phyloP scores from a whole-genome alignment of 768 basidiomycete species.

The Pleurotus giganteus region DNA sequence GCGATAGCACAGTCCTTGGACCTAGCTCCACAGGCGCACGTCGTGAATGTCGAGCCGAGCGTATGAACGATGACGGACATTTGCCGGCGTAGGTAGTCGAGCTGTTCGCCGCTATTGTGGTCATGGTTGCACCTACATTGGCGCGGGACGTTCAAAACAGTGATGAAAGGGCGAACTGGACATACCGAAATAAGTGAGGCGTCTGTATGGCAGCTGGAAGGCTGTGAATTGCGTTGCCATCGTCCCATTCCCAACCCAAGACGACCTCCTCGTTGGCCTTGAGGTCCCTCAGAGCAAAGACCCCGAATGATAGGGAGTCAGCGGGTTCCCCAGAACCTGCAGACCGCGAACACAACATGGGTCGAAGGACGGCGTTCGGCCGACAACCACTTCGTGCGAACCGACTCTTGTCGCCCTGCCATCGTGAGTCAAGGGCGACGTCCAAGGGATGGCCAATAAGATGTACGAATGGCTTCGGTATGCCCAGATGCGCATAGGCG shows the following conservation, averaged over 20 bases:
- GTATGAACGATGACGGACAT: conserved; percentile 71
- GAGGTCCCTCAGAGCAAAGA: conserved; percentile 78
- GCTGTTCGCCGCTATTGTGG: conserved; percentile 39
- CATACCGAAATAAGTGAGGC: conserved; percentile 58
- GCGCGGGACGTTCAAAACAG: conserved; percentile 1
- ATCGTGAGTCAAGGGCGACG: conserved; percentile 77
- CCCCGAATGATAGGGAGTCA: conserved; percentile 61
- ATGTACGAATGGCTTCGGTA: conserved; percentile 83
- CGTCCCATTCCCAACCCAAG: conserved; percentile 97
- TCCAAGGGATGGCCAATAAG: conserved; percentile 75
- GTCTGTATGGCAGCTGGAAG: conserved; percentile 66
- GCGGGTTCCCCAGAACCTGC: conserved; percentile 19
- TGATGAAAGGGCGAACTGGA: conserved; percentile 18
- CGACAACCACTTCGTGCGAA: conserved; percentile 67
- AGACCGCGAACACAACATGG: conserved; percentile 39
- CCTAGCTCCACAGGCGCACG: conserved; percentile 68
- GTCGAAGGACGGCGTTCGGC: conserved; percentile 64
- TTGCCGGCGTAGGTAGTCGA: conserved; percentile 57
- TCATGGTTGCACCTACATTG: conserved; percentile 8
- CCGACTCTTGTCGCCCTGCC: conserved; percentile 58
- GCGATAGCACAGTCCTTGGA: conserved; percentile 61
- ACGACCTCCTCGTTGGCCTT: conserved; percentile 82
- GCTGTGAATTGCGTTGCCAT: conserved; percentile 79
- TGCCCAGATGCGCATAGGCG: conserved; percentile 79
- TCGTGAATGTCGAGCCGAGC: conserved; percentile 67